These are phyloP conservation scores for Barnettozyma sp. DNA, from an alignment of 805 yeast species.

Conservation along the genomic window DNA sequence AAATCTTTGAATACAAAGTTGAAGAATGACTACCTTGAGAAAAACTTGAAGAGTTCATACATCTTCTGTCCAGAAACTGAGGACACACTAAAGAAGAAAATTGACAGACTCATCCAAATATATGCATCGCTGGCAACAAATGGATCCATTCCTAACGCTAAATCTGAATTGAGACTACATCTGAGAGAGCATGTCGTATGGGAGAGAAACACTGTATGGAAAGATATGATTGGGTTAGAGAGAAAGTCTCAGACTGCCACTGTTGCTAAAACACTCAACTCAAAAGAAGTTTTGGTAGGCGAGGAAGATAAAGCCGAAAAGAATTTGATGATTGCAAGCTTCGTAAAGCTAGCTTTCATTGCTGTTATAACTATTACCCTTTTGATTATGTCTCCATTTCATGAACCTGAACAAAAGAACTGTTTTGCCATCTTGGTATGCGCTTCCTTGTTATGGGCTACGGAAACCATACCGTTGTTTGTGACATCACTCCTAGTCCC, in stretches of 20 bases:
- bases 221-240: conserved; percentile 89
- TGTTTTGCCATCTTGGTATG: conserved; percentile 80
- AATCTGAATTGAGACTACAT: conserved; percentile 42
- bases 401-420: conserved; percentile 54
- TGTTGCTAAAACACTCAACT: conserved; percentile 27
- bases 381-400: conserved; percentile 46
- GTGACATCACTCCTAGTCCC: conserved; percentile 86
- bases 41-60: conserved; percentile 38
- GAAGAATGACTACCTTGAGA: conserved; percentile 49
- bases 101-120: conserved; percentile 45
- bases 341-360: conserved; percentile 43
- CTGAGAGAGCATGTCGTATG: conserved; percentile 91
- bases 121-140: conserved; percentile 49
- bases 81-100: conserved; percentile 40
- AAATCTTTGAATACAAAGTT: conserved; percentile 62
- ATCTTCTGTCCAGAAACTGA: conserved; percentile 49
- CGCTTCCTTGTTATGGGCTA: conserved; percentile 90
- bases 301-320: conserved; percentile 23
- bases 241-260: conserved; percentile 76
- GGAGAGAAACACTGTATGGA: conserved; percentile 98
- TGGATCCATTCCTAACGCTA: conserved; percentile 37
- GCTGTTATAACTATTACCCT: conserved; percentile 39
- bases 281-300: conserved; percentile 21
- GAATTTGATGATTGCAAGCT: conserved; percentile 26
- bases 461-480: conserved; percentile 87